These are phyloP conservation scores for Apophysomyces elegans DNA, from an alignment of 371 early-diverging fungal species.

Conservation along the genomic window DNA sequence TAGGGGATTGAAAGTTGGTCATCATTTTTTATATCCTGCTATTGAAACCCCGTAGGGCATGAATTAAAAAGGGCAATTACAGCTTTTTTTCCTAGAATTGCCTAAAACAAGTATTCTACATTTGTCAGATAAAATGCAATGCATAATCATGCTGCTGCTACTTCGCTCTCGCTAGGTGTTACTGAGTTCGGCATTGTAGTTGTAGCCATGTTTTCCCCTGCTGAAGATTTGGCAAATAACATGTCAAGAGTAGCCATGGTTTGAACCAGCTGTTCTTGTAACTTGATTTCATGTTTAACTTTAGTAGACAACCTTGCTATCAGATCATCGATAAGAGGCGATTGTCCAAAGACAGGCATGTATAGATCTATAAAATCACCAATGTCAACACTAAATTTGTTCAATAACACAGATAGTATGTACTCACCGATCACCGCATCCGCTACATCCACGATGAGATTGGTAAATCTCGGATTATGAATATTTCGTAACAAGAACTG, in stretches of 20 bases:
- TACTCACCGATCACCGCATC: slow-evolving; percentile 71
- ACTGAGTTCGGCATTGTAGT: not conserved
- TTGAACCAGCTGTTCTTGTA: slow-evolving; percentile 75
- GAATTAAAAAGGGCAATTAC: not conserved
- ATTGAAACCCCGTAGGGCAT: not conserved
- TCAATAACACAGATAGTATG: not conserved
- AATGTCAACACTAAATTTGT: not conserved
- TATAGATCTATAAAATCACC: slow-evolving; percentile 72
- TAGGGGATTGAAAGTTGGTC: not conserved
- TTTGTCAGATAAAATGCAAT: not conserved
- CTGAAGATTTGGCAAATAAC: slow-evolving; percentile 56
- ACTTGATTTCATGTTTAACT: slow-evolving; percentile 72
- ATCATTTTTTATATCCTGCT: not conserved
- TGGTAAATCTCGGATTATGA: slow-evolving; percentile 76
- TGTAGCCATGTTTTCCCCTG: not conserved
- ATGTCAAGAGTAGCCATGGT: slow-evolving; percentile 85
- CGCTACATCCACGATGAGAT: slow-evolving; percentile 78
- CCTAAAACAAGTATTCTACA: slow-evolving; percentile 1
- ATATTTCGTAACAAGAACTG: slow-evolving; percentile 81
- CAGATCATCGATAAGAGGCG: slow-evolving; percentile 74
- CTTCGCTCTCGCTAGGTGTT: not conserved
- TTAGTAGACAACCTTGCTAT: slow-evolving; percentile 63
- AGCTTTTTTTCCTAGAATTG: not conserved
- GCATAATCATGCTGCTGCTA: not conserved
- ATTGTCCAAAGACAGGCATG: slow-evolving; percentile 75